Evolutionary conservation across 306 rosid genomes (phyloP).

Genomic region (Prunus padus): DNA sequence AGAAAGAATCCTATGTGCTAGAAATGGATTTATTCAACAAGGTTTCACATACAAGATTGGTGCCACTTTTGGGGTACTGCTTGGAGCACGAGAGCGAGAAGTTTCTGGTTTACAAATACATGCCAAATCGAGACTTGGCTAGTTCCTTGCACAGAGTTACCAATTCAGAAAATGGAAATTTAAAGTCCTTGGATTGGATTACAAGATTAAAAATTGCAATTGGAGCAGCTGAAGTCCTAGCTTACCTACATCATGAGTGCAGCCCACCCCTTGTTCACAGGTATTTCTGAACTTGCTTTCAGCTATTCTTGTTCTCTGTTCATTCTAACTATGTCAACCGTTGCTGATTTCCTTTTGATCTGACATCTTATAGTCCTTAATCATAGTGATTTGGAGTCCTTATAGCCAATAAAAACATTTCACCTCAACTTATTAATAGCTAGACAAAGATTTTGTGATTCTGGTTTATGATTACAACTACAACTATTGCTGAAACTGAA

Average conservation of each 20-base stretch:
- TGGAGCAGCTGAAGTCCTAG: slow-evolving; percentile 89
- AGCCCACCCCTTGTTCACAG: slow-evolving; percentile 90
- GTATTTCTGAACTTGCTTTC: slow-evolving; percentile 38
- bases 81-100: slow-evolving; percentile 75
- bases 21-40: slow-evolving; percentile 69
- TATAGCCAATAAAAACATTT: not conserved
- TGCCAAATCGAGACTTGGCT: slow-evolving; percentile 86
- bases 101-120: slow-evolving; percentile 72
- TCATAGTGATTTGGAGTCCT: not conserved
- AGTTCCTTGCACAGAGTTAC: slow-evolving; percentile 59
- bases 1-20: slow-evolving; percentile 51
- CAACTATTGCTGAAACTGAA: not conserved
- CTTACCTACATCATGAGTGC: slow-evolving; percentile 75
- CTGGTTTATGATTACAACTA: not conserved
- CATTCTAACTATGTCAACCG: slow-evolving; percentile 1
- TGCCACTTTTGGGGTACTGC: slow-evolving; percentile 87
- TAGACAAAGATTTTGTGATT: not conserved
- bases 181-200: slow-evolving; percentile 85
- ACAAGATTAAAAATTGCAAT: slow-evolving; percentile 88
- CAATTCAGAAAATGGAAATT: slow-evolving; percentile 39
- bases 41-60: slow-evolving; percentile 71
- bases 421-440: not conserved
- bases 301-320: slow-evolving; percentile 4
- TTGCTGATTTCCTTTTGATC: not conserved
- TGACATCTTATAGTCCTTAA: not conserved